A percentile compares a stretch with the other conserved stretches of the same genome.
Conservation (phyloP, 768 basidiomycete species). For the Botryobasidium botryosum region DNA sequence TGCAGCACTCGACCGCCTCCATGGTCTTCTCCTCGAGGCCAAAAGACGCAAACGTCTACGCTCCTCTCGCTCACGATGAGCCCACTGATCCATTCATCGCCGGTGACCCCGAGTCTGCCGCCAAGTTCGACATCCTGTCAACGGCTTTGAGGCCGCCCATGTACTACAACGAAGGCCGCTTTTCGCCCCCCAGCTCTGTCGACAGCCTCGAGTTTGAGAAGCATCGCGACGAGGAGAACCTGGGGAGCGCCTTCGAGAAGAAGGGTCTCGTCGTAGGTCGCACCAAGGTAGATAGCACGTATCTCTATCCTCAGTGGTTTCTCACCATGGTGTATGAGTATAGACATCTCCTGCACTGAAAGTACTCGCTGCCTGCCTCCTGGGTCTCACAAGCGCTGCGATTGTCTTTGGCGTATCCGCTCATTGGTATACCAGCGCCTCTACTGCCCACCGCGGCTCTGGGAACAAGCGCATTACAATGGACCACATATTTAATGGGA, state of each 20-base stretch:
- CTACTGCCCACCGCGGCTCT: conserved; percentile 23
- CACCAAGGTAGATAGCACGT: background rate
- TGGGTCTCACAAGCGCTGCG: conserved; percentile 41
- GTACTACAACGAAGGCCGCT: conserved; percentile 64
- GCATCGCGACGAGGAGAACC: conserved; percentile 28
- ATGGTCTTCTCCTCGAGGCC: background rate
- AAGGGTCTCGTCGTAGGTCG: conserved; percentile 1
- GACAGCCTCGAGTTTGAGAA: conserved; percentile 43
- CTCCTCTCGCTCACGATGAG: conserved; percentile 19
- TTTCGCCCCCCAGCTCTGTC: conserved; percentile 65
- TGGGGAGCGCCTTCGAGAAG: conserved; percentile 17
- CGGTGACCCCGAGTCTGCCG: background rate
- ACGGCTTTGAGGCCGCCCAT: conserved; percentile 18
- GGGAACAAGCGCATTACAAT: conserved; percentile 58
- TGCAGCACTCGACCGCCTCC: too few relatives aligned
- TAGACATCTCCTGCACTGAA: conserved; percentile 22
- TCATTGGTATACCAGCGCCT: conserved; percentile 46
- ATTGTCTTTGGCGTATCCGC: conserved; percentile 62
- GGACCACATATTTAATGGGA: conserved; percentile 88
- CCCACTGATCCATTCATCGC: conserved; percentile 4
- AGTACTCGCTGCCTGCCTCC: conserved; percentile 44
- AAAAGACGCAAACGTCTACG: conserved; percentile 13
- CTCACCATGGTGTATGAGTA: background rate
- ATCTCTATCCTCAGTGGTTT: background rate
- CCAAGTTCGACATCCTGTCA: background rate